Conservation (phyloP, 495 filamentous ascomycete genomes). For the Staphylotrichum tortipilum region DNA sequence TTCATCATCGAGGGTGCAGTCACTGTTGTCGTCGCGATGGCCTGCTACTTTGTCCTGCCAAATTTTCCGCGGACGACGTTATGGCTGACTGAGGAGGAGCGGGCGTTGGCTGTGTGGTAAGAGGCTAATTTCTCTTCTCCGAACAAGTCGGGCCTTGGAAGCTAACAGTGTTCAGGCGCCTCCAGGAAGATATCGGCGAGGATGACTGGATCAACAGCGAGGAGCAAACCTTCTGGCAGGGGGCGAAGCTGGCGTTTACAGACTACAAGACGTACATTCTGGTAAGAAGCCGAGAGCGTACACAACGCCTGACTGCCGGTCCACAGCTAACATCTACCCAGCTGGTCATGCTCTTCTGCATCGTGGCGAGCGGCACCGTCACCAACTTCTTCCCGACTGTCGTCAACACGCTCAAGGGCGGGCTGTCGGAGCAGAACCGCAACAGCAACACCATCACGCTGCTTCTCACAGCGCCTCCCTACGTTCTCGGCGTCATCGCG, state of each 20-base stretch:
- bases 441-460: slow-evolving; percentile 57
- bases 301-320: neutral
- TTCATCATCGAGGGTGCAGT: slow-evolving; percentile 71
- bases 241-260: slow-evolving; percentile 58
- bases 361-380: slow-evolving; percentile 62
- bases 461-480: slow-evolving; percentile 68
- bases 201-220: slow-evolving; percentile 62
- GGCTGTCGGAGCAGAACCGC: slow-evolving; percentile 16
- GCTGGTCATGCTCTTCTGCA: slow-evolving; percentile 61
- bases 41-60: slow-evolving; percentile 56
- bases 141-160: neutral
- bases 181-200: slow-evolving; percentile 71
- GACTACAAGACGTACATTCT: slow-evolving; percentile 69
- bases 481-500: slow-evolving; percentile 60
- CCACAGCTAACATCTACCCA: slow-evolving; percentile 12
- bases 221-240: slow-evolving; percentile 56
- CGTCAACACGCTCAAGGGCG: slow-evolving; percentile 52
- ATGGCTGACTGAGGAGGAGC: slow-evolving; percentile 65
- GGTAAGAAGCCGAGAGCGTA: slow-evolving; percentile 26
- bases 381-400: slow-evolving; percentile 91
- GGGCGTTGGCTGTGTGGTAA: slow-evolving; percentile 17
- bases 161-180: slow-evolving; percentile 34
- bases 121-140: too few relatives aligned
- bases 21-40: slow-evolving; percentile 38
- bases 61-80: slow-evolving; percentile 71